Conservation (phyloP, 768 basidiomycete species). For the Leccinum uliginosum region DNA sequence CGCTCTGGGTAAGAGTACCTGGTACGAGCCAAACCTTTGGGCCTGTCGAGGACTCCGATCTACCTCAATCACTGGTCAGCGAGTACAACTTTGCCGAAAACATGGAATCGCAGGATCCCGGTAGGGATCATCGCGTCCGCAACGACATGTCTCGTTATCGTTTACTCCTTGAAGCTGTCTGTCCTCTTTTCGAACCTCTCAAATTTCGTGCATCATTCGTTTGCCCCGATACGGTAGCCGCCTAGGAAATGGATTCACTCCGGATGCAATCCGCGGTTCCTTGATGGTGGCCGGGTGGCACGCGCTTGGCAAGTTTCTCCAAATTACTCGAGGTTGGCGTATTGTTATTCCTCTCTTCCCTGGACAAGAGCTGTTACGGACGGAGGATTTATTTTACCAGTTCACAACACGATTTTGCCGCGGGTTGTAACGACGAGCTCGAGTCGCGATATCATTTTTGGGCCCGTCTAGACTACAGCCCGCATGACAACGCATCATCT, state of each 20-base stretch:
- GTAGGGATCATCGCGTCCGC: not conserved
- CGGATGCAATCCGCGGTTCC: not conserved
- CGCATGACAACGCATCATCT: not conserved
- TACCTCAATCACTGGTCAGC: not conserved
- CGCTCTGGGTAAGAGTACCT: constrained; percentile 3
- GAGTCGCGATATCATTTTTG: no score
- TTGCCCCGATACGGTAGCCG: not conserved
- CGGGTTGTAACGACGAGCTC: not conserved
- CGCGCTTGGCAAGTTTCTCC: not conserved
- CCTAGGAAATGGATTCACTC: not conserved
- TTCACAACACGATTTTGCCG: not conserved
- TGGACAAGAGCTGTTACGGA: not conserved
- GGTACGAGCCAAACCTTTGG: not conserved
- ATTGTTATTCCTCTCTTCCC: not conserved
- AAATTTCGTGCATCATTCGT: not conserved
- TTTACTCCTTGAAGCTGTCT: not conserved
- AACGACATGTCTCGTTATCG: not conserved
- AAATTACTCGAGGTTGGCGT: not conserved
- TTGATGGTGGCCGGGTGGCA: not conserved
- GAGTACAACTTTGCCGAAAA: not conserved
- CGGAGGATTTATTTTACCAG: not conserved
- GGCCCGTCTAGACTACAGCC: not conserved
- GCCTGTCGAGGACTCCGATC: not conserved
- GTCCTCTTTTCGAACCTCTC: not conserved
- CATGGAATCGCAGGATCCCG: not conserved